A percentile compares a stretch with the other conserved stretches of the same genome.
These are phyloP conservation scores for Acanthamoeba royreba DNA, from an alignment of 208 protist genomes.

Conservation along the genomic window DNA sequence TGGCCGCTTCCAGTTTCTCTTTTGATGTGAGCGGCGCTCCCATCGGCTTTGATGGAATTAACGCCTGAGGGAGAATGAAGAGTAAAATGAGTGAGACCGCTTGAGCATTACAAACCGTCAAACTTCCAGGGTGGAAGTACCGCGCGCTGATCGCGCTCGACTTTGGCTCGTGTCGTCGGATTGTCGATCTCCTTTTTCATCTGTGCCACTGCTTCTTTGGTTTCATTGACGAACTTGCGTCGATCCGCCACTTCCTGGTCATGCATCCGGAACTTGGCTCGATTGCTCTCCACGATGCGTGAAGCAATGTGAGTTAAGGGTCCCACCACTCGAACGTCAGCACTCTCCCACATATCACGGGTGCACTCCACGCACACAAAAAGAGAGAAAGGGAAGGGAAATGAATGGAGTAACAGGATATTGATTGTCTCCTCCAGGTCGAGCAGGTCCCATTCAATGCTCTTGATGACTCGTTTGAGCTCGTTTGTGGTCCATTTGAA, in stretches of 20 bases:
- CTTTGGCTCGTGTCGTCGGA: not conserved
- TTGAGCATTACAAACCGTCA: not conserved
- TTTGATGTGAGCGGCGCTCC: not conserved
- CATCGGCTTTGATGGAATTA: not conserved
- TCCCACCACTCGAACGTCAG: no score
- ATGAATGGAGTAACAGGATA: not conserved
- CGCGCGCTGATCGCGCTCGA: not conserved
- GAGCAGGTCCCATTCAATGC: conserved; percentile 15
- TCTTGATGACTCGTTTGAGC: not conserved
- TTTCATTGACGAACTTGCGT: not conserved
- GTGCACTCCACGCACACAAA: not conserved
- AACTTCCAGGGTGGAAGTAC: no score
- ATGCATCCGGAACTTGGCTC: conserved; percentile 20
- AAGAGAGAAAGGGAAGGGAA: not conserved
- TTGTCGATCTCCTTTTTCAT: conserved; percentile 16
- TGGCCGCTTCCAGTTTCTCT: not conserved
- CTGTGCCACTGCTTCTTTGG: not conserved
- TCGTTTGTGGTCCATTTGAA: conserved; percentile 2
- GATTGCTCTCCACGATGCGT: conserved; percentile 22
- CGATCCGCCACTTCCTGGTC: not conserved
- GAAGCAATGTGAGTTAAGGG: not conserved
- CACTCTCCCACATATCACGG: not conserved
- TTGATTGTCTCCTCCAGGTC: conserved; percentile 20
- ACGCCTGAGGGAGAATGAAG: no score
- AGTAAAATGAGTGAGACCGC: not conserved